Base-by-base conservation (phyloP, 495 filamentous ascomycete genomes). In the Lepidopterella palustris region DNA sequence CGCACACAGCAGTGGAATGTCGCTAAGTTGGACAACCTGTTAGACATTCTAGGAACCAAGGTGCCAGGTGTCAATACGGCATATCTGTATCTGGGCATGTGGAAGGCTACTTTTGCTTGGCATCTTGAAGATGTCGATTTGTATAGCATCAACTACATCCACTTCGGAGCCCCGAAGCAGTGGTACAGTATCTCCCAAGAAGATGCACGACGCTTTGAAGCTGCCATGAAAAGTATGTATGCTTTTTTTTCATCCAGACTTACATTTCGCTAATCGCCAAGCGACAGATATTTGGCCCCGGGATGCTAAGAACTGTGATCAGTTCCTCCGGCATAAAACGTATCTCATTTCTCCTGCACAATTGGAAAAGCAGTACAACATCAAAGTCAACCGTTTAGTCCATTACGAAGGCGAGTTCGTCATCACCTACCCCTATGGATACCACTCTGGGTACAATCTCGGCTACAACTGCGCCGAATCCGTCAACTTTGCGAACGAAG, bases 401-500 rank as follows among this genome's bases (percentile, higher is more conserved):
- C 95, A 96, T 54, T 87, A 95, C 62, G 93, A 96, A 68, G 90
- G 92, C 57, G 93, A 99, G 68, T 99, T 99, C 64, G 90, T 99
- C 57, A 96, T 99, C 59, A 99, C 93, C 0, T 99, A 93, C 69
- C 93, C 93, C 0, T 97, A 97, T 61, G 93, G 93, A 24, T 99
- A 99, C 72, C 93, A 99, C 68, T 99, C 93, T 8, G 93, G 93
- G 9, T 99, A 92, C 72, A 99, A 99, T 63, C 75, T 99, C 31
- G 93, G 95, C 11, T 99, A 99, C 73, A 99, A 99, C 71, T 99
- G 93, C 72, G 93, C 93, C 29, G 93, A 99, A 70, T 96, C 93
- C 1, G 93, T 99, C 72, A 99, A 99, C 72, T 99, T 99, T 72
- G 93, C 92, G 18, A 84, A 92, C 10, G 90, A 96, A 61, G 83